Evolutionary conservation across 345 rosid genomes (phyloP).

Genomic region (Anacardium occidentale): DNA sequence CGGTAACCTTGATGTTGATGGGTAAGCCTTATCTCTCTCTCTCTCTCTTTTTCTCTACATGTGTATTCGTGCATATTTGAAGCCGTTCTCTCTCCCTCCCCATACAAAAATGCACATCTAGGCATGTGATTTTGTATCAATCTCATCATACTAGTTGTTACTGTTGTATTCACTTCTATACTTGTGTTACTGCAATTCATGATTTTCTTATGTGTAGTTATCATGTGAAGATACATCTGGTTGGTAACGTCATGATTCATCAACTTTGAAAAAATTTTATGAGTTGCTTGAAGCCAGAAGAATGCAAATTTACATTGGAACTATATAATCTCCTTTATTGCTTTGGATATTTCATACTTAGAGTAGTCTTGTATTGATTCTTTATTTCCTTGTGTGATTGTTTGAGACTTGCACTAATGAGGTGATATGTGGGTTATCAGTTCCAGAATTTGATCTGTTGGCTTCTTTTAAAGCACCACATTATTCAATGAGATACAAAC

Average conservation of each 20-base stretch:
- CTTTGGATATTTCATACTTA: not conserved
- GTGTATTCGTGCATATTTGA: too few species aligned
- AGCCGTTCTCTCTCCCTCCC: too few species aligned
- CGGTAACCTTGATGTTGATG: constrained; percentile 61
- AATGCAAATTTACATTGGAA: not conserved
- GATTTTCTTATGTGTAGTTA: not conserved
- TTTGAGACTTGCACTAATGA: too few species aligned
- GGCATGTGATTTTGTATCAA: too few species aligned
- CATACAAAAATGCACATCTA: too few species aligned
- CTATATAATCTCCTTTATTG: not conserved
- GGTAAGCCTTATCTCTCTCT: constrained; percentile 40
- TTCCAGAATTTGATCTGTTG: too few species aligned
- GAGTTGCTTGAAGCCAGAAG: not conserved
- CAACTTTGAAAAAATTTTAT: too few species aligned
- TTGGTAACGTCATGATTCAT: not conserved
- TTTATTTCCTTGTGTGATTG: too few species aligned
- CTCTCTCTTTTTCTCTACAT: not conserved
- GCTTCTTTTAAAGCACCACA: too few species aligned
- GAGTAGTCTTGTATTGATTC: too few species aligned
- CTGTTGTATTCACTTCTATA: not conserved
- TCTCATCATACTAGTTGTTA: not conserved
- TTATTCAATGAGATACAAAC: too few species aligned
- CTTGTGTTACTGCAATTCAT: not conserved
- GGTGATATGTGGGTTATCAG: too few species aligned
- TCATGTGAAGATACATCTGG: not conserved